Evolutionary conservation across 257 asterid genomes (phyloP).

Genomic region (Leptodermis oblonga): DNA sequence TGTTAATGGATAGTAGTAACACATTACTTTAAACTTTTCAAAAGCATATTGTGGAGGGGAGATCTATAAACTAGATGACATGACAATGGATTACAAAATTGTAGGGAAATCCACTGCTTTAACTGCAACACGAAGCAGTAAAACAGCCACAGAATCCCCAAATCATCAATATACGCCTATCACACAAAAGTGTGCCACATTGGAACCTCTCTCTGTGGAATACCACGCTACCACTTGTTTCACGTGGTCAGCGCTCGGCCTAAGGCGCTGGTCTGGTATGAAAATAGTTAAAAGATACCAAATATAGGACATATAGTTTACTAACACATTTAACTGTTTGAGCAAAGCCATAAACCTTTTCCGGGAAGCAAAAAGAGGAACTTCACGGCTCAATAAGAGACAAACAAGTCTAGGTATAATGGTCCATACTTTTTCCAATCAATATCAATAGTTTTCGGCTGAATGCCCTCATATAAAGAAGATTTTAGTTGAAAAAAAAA

Average conservation of each 20-base stretch:
- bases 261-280: slow-evolving; percentile 15
- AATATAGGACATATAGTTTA: too few relatives aligned
- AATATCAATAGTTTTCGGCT: slow-evolving; percentile 18
- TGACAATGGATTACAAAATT: slow-evolving; percentile 9
- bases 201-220: slow-evolving; percentile 34
- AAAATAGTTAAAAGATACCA: background rate
- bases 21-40: background rate
- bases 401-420: background rate
- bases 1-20: background rate
- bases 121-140: slow-evolving; percentile 44
- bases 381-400: background rate
- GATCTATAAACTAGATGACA: background rate
- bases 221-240: slow-evolving; percentile 41
- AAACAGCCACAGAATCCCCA: slow-evolving; percentile 48
- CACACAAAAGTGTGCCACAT: slow-evolving; percentile 36
- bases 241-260: slow-evolving; percentile 42
- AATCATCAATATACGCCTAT: slow-evolving; percentile 28
- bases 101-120: slow-evolving; percentile 53
- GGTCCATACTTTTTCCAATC: background rate
- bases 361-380: background rate
- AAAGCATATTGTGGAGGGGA: background rate
- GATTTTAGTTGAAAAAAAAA: background rate
- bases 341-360: background rate
- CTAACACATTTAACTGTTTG: background rate
- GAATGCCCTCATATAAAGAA: background rate